phyloP scores from a whole-genome alignment of 1,139 yeast species.

The Ogataea hybrid region DNA sequence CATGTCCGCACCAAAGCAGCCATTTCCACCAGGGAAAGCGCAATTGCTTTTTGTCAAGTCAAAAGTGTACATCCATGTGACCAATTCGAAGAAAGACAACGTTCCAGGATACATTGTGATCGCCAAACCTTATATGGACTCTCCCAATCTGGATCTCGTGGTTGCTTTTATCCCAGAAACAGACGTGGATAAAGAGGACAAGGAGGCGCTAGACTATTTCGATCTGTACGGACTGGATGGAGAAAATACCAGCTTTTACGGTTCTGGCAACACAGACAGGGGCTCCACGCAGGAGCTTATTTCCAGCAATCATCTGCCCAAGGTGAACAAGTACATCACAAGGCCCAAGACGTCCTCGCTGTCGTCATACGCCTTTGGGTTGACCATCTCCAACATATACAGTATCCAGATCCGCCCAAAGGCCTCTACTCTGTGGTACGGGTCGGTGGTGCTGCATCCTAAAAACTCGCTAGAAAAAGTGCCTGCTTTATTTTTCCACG shows the following conservation, averaged over 20 bases:
- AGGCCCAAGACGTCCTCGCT: slow-evolving; percentile 53
- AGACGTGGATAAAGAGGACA: slow-evolving; percentile 35
- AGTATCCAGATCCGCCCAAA: slow-evolving; percentile 74
- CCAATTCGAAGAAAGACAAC: slow-evolving; percentile 70
- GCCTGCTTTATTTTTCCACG: slow-evolving; percentile 91
- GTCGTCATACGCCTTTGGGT: slow-evolving; percentile 63
- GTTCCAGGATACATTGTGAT: slow-evolving; percentile 73
- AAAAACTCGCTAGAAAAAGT: slow-evolving; percentile 55
- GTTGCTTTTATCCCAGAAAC: slow-evolving; percentile 78
- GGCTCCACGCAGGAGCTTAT: not conserved
- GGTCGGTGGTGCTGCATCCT: slow-evolving; percentile 72
- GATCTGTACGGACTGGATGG: slow-evolving; percentile 34
- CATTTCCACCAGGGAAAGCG: slow-evolving; percentile 32
- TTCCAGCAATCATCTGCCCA: slow-evolving; percentile 17
- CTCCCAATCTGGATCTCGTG: slow-evolving; percentile 54
- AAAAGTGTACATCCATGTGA: slow-evolving; percentile 80
- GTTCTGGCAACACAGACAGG: not conserved
- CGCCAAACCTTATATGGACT: slow-evolving; percentile 49
- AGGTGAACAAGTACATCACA: slow-evolving; percentile 36
- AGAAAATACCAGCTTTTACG: slow-evolving; percentile 24
- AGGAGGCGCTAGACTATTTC: slow-evolving; percentile 25
- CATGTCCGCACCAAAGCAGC: not conserved
- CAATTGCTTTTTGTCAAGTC: slow-evolving; percentile 54
- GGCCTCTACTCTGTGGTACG: slow-evolving; percentile 89
- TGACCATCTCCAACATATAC: slow-evolving; percentile 60